Evolutionary conservation across 371 early-diverging fungal genomes (phyloP), one percentile per base, ranked within the genome.

Genomic region (Batkoa obscura): DNA sequence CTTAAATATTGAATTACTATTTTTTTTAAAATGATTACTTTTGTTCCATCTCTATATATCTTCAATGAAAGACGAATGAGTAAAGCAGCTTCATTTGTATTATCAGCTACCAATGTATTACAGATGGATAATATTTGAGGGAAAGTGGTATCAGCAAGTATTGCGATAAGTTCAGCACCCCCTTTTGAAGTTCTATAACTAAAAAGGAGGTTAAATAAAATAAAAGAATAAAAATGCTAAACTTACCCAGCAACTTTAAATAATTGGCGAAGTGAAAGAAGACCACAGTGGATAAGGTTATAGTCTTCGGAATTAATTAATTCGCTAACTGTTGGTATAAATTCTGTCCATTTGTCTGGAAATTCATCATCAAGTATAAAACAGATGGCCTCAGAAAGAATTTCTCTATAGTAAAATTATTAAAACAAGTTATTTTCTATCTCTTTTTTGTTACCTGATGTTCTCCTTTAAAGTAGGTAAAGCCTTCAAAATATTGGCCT

Each of bases 281-380:
- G 68, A 32, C 87, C 93, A 17, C 79, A 78, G 58, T 80, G 76
- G 9, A 85, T 78, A 33, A 72, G 62, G 50, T 72, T 69, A 15
- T 68, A 66, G 55, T 89, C 79, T 50, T 73, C 67, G 0, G 81
- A 73, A 33, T 80, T 68, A n/a, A 91, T 64, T 59, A 75, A 63
- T 41, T 67, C 66, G 60, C 75, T 70, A 48, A 82, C 59, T 46
- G 76, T 72, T 51, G 67, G 73, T 41, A 88, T 70, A 63, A 84
- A 88, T 30, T 78, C 72, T 9, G 89, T 83, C 88, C 89, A 94
- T 48, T 81, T 71, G 33, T 77, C 72, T 41, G 85, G 87, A 59
- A 78, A 87, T 58, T 91, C 92, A 55, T 67, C 64, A 42, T 64
- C 65, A 38, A 90, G 62, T 39, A 88, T 81, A 5, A 70, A 68